Percentiles rank a stretch among this genome's conserved stretches.
These are phyloP conservation scores for Secale cereale DNA, from an alignment of 176 grass and related monocot species.

Conservation along the genomic window DNA sequence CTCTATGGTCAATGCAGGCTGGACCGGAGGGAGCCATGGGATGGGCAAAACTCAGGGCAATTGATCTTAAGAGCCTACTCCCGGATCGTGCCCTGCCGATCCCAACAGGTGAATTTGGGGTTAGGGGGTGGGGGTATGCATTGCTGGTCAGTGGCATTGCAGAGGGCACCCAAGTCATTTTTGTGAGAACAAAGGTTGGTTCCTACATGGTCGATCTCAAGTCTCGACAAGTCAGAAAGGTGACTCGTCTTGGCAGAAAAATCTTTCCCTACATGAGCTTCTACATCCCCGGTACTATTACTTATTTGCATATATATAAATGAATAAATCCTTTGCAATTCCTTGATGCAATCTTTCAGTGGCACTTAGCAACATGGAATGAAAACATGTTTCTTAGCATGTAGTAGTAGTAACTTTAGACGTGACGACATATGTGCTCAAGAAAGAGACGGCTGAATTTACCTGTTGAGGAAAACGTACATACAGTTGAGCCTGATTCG, in stretches of 20 bases:
- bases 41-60: not conserved
- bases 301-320: not conserved
- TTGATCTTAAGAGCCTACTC: not conserved
- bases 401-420: too few relatives aligned
- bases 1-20: not conserved
- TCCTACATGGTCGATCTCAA: not conserved
- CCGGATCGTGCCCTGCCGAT: not conserved
- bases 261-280: not conserved
- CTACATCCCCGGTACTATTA: not conserved
- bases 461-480: not conserved
- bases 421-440: too few relatives aligned
- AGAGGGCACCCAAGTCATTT: not conserved
- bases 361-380: too few relatives aligned
- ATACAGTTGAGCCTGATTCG: not conserved
- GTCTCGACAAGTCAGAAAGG: not conserved
- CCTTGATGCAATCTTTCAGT: too few relatives aligned
- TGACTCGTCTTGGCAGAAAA: not conserved
- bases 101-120: not conserved
- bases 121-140: too few relatives aligned
- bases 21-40: not conserved
- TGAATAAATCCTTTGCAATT: too few relatives aligned
- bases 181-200: not conserved
- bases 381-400: too few relatives aligned
- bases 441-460: not conserved
- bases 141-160: too few relatives aligned